phyloP scores from a whole-genome alignment of 2,329 filamentous ascomycete species.

The Verticillium tricorpus region DNA sequence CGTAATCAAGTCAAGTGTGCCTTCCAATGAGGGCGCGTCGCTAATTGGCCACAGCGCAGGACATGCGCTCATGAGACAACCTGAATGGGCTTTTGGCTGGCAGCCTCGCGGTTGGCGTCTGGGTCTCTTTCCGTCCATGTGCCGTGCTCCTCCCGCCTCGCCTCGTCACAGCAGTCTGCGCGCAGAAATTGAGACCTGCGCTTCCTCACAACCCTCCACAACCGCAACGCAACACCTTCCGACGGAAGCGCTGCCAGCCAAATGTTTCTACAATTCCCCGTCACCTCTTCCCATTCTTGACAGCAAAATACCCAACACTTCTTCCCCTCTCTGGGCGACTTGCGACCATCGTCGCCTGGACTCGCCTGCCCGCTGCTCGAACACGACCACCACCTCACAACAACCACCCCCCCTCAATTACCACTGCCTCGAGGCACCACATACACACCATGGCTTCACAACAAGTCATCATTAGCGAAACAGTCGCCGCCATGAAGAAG shows the following conservation, averaged over 20 bases:
- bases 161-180: constrained; percentile 13
- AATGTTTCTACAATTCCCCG: background rate
- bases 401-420: background rate
- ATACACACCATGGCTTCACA: constrained; percentile 38
- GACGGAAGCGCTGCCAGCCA: background rate
- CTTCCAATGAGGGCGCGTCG: background rate
- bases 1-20: background rate
- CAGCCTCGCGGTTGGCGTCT: constrained; percentile 13
- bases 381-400: constrained; percentile 7
- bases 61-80: constrained; percentile 9
- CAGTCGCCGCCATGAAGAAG: constrained; percentile 64
- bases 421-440: background rate
- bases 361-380: constrained; percentile 5
- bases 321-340: constrained; percentile 1
- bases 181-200: constrained; percentile 14
- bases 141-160: background rate
- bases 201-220: constrained; percentile 5
- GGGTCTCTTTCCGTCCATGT: constrained; percentile 9
- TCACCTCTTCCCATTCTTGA: background rate
- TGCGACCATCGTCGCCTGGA: background rate
- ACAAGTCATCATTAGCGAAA: constrained; percentile 61
- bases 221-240: constrained; percentile 7
- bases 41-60: constrained; percentile 5
- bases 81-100: constrained; percentile 1
- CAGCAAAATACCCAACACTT: background rate